phyloP scores from a whole-genome alignment of 1,139 yeast species.

The Sugiyamaella novakii region DNA sequence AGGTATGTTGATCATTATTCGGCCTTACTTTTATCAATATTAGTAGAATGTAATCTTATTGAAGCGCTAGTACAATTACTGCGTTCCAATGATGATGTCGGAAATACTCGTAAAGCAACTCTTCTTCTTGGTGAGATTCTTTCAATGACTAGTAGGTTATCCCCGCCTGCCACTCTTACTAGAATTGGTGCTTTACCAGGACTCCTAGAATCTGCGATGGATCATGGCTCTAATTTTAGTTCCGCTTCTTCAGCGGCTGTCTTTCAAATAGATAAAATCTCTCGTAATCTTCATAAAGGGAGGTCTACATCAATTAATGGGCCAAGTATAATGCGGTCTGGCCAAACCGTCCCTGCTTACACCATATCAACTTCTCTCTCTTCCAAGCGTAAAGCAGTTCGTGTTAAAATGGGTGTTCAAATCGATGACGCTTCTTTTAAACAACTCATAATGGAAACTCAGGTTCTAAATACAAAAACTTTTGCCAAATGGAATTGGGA shows the following conservation, averaged over 20 bases:
- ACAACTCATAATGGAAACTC: constrained; percentile 64
- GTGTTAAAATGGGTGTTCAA: constrained; percentile 51
- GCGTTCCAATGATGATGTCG: constrained; percentile 50
- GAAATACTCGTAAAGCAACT: constrained; percentile 61
- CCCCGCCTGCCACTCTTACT: constrained; percentile 48
- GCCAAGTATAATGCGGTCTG: too few relatives aligned
- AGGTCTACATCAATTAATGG: constrained; percentile 12
- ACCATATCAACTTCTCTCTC: constrained; percentile 31
- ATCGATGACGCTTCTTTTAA: constrained; percentile 75
- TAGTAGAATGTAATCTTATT: constrained; percentile 60
- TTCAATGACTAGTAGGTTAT: constrained; percentile 54
- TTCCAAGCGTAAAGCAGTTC: constrained; percentile 39
- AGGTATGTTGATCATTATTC: constrained; percentile 55
- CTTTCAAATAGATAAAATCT: constrained; percentile 51
- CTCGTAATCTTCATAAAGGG: constrained; percentile 46
- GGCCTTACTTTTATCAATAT: constrained; percentile 57
- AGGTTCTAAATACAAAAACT: constrained; percentile 75
- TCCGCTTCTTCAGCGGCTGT: constrained; percentile 40
- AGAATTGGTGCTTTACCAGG: constrained; percentile 39
- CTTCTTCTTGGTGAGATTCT: constrained; percentile 64
- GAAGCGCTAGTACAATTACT: constrained; percentile 53
- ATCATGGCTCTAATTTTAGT: constrained; percentile 21
- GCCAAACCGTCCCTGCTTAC: constrained; percentile 42
- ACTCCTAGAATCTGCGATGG: constrained; percentile 39
- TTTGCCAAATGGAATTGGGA: constrained; percentile 90